Evolutionary conservation across 2,329 filamentous ascomycete genomes (phyloP).

Genomic region (Hymenoscyphus linearis): DNA sequence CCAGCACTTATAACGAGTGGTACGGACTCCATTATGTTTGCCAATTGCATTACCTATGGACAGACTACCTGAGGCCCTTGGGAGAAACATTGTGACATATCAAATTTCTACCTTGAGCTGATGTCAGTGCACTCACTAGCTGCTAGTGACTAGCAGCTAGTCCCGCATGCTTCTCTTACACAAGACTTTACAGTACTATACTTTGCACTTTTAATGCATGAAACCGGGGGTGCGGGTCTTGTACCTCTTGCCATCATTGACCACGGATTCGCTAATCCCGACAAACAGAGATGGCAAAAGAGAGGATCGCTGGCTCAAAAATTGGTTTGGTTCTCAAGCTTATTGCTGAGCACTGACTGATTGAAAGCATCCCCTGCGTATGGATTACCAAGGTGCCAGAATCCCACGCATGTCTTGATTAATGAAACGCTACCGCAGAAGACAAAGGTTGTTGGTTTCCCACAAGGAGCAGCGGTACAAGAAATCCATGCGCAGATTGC

Average conservation of each 20-base stretch:
- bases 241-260: background rate
- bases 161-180: background rate
- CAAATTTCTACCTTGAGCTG: background rate
- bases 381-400: slow-evolving; percentile 18
- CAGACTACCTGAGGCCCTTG: background rate
- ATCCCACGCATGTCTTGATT: slow-evolving; percentile 19
- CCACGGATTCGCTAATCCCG: background rate
- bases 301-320: background rate
- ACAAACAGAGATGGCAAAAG: slow-evolving; percentile 16
- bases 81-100: background rate
- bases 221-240: background rate
- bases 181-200: background rate
- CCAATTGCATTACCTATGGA: no score
- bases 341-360: slow-evolving; percentile 18
- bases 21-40: slow-evolving; percentile 20
- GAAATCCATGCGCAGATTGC: slow-evolving; percentile 3
- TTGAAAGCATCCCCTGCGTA: slow-evolving; percentile 11
- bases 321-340: slow-evolving; percentile 9
- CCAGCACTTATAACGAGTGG: slow-evolving; percentile 21
- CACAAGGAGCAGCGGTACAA: slow-evolving; percentile 1
- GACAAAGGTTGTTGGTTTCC: slow-evolving; percentile 20
- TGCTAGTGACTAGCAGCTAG: background rate
- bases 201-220: background rate
- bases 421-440: slow-evolving; percentile 20
- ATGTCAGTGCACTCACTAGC: background rate